Base-by-base conservation (phyloP, 192 early-diverging fungal species). In the Coemansia biformis region DNA sequence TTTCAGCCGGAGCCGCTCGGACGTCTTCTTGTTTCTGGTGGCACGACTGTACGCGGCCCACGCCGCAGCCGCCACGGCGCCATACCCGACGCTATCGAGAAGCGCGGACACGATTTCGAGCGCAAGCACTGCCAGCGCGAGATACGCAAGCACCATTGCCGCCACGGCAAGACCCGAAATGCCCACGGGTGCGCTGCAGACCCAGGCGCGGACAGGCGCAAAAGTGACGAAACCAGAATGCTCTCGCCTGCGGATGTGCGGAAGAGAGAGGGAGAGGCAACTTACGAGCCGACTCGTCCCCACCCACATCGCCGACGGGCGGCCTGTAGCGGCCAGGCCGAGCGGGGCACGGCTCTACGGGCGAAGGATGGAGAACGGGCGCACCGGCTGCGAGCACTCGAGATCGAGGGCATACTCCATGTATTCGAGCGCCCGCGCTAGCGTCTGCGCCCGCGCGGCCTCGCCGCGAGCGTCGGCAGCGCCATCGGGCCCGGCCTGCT, bases 81-180 rank as follows among this genome's bases (percentile, higher is more conserved):
- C 63, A 47, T 81, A 80, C 31, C 81, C 76, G 40, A 81, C 51
- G 23, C 59, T 26, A 48, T 75, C 78, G 22, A 85, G 51, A 10
- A 69, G 48, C 46, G 80, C 82, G 42, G 86, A 80, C 31, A 80
- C 40, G 18, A 82, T 56, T 46, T 85, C 86, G 22, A 88, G 60
- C 37, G 82, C 44, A 19, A 85, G 65, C 37, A 88, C 75, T 24
- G 58, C 43, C 33, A 82, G 41, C 2, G 77, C 71, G 43, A 86
- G 65, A 42, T 66, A 69, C 71, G 80, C 78, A 38, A 53, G 32
- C 11, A 35, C 26, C 54, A 51, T 66, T 36, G 13, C 24, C n/a
- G n/a, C n/a, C n/a, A n/a, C n/a, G n/a, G n/a, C n/a, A n/a, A n/a
- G n/a, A n/a, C n/a, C n/a, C n/a, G n/a, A n/a, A n/a, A n/a, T n/a